Conservation (phyloP, 176 grass and related monocot species). For the Alloteropsis semialata region DNA sequence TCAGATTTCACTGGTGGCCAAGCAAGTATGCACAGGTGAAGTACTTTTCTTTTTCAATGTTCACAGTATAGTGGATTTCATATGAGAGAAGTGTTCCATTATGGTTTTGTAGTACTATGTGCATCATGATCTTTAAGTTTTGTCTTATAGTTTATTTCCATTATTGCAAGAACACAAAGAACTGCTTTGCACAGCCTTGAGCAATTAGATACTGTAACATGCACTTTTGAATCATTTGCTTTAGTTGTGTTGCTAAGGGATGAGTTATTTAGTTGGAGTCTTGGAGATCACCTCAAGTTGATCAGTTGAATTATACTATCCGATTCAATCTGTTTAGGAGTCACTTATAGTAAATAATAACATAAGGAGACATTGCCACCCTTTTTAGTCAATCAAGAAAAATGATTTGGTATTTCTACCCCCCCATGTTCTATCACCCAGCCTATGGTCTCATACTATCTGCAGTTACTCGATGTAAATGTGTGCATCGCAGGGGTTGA, state of each 20-base stretch:
- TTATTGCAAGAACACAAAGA: neutral
- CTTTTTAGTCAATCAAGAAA: neutral
- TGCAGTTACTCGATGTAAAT: neutral
- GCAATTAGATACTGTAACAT: neutral
- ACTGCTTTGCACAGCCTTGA: neutral
- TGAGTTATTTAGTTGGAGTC: neutral
- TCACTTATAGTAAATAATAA: neutral
- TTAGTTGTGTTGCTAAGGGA: neutral
- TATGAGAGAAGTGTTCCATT: neutral
- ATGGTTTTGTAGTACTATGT: neutral
- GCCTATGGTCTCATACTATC: neutral
- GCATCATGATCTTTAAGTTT: neutral
- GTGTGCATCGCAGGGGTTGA: neutral
- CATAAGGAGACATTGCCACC: neutral
- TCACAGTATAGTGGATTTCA: neutral
- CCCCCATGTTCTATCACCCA: neutral
- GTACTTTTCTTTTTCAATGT: conserved; percentile 7
- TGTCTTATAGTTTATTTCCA: neutral
- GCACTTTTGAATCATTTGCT: neutral
- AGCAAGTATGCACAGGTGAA: conserved; percentile 85
- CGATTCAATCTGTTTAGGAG: neutral
- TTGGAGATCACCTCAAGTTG: neutral
- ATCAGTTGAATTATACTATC: neutral
- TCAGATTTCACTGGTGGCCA: conserved; percentile 94
- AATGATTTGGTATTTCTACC: neutral